These are phyloP conservation scores for Pilaira anomala DNA, from an alignment of 192 early-diverging fungal species.

Conservation along the genomic window DNA sequence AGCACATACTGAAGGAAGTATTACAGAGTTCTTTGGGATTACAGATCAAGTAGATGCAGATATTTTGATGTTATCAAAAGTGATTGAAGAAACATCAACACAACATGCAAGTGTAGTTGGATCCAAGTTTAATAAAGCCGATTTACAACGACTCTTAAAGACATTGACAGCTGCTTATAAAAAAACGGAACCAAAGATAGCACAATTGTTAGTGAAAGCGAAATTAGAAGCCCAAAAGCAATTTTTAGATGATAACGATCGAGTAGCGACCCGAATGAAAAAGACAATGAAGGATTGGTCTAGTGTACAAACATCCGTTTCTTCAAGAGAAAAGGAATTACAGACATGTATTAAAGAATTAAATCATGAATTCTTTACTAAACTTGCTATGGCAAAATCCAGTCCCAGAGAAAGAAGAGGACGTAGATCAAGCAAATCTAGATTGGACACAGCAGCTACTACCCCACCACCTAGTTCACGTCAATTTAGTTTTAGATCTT, in stretches of 20 bases:
- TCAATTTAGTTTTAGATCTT: conserved; percentile 12
- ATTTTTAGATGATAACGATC: conserved; percentile 26
- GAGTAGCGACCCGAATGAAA: conserved; percentile 42
- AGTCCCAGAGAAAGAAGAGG: background rate
- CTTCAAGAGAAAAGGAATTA: conserved; percentile 45
- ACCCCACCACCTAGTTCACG: background rate
- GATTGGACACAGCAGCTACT: background rate
- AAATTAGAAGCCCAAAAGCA: conserved; percentile 27
- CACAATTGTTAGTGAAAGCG: conserved; percentile 1
- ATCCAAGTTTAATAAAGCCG: conserved; percentile 28
- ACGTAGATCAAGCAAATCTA: background rate
- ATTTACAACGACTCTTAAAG: conserved; percentile 31
- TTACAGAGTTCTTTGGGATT: conserved; percentile 25
- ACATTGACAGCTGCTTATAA: conserved; percentile 20
- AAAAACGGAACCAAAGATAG: conserved; percentile 12
- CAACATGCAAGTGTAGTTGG: conserved; percentile 22
- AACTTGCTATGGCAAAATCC: conserved; percentile 28
- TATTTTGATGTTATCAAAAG: conserved; percentile 26
- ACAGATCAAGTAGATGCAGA: conserved; percentile 37
- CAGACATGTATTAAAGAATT: conserved; percentile 31
- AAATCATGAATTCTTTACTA: conserved; percentile 35
- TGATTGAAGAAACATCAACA: conserved; percentile 29
- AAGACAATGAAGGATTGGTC: conserved; percentile 44
- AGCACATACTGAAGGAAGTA: conserved; percentile 25
- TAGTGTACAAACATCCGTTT: conserved; percentile 33